Evolutionary conservation across 768 basidiomycete genomes (phyloP).

Genomic region (Lactarius indigo): DNA sequence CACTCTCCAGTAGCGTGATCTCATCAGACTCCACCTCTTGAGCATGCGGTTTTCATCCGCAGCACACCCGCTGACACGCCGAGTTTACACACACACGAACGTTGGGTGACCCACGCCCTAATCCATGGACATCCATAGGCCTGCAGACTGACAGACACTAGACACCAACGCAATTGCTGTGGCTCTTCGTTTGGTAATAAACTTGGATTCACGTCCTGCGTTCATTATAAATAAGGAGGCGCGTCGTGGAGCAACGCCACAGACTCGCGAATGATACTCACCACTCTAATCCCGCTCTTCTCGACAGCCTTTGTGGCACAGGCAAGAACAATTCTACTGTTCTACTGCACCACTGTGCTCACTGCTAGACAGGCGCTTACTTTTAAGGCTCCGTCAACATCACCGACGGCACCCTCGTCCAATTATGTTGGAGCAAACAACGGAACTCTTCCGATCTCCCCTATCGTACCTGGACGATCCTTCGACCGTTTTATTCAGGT

Average conservation of each 20-base stretch:
- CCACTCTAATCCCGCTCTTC: background rate
- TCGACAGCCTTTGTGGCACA: background rate
- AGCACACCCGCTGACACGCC: too few relatives aligned
- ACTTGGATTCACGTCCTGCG: too few relatives aligned
- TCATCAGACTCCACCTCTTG: too few relatives aligned
- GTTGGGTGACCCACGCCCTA: too few relatives aligned
- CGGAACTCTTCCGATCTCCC: slow-evolving; percentile 4
- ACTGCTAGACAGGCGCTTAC: background rate
- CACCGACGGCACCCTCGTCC: background rate
- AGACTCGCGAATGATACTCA: background rate
- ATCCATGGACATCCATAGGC: too few relatives aligned
- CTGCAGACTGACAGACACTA: too few relatives aligned
- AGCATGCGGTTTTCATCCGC: too few relatives aligned
- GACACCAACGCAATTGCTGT: too few relatives aligned
- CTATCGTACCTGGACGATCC: background rate
- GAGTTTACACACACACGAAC: too few relatives aligned
- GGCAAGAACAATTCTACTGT: too few relatives aligned
- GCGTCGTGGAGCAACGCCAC: background rate
- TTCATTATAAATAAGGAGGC: background rate
- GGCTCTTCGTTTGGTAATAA: too few relatives aligned
- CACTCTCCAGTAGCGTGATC: too few relatives aligned
- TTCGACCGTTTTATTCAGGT: slow-evolving; percentile 18
- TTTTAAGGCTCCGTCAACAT: slow-evolving; percentile 3
- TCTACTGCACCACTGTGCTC: background rate
- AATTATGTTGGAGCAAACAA: slow-evolving; percentile 17